Evolutionary conservation across 805 yeast species (phyloP), one percentile per base, ranked within the genome.

Genomic region (Kodamaea hsintzibuensis): DNA sequence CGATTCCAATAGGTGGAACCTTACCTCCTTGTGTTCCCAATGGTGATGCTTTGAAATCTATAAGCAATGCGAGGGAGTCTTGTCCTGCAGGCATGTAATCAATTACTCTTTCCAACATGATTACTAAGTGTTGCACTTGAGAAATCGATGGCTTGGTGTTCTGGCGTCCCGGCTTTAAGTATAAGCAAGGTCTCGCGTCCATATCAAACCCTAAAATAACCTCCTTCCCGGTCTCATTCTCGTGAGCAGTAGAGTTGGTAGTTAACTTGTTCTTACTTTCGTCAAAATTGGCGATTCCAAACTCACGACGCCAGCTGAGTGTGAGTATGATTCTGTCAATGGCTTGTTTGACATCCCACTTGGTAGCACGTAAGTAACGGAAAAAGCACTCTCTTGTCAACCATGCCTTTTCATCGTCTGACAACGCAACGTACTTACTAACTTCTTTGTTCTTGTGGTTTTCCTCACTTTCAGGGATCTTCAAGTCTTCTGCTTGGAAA

Each of bases 21-120:
- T 67, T 79, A 9, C 79, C 14, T 69, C 73, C 66, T 72, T 60
- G 39, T 64, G 68, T 2, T 75, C 79, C 54, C 38, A 47, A 40
- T 53, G 89, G 88, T 55, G 90, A 85, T 16, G 89, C 85, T 70
- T 93, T 90, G 73, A 95, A 93, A 71, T 95, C 99, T 59, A 95
- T 93, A 58, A 96, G 76, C 51, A 95, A 73, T 0, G 98, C 97
- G 51, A 95, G 76, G 10, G 96, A 87, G 66, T 93, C 99, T 72
- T 95, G 99, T 18, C 98, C 98, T 0, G 91, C 80, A 0, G 98
- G 97, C 98, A 95, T 93, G 70, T 82, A 89, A 69, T 91, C 96
- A 54, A 93, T 92, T 43, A 89, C 96, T 55, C 92, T 80, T 71
- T 95, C 99, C 51, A 95, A 78, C 91, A 88, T 88, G 74, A 79